Evolutionary conservation across 805 yeast species (phyloP).

Genomic region (Saccharomyces jurei): DNA sequence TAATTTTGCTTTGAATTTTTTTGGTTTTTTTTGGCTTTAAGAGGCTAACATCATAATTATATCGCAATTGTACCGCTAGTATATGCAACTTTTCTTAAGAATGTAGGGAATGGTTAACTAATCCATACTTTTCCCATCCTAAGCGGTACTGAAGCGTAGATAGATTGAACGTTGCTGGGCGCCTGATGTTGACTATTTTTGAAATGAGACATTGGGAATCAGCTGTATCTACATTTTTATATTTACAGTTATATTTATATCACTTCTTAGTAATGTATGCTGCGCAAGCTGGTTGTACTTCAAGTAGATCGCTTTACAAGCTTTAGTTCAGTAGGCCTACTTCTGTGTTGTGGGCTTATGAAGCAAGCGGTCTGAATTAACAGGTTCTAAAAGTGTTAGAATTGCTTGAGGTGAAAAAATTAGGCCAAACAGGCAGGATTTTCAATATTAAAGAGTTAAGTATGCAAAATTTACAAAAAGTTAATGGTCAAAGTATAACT

Average conservation of each 20-base stretch:
- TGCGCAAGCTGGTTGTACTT: not conserved
- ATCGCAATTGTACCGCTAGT: constrained; percentile 17
- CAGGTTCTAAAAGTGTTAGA: not conserved
- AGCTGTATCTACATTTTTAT: constrained; percentile 31
- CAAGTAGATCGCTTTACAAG: not conserved
- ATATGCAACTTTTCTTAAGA: constrained; percentile 8
- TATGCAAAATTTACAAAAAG: not conserved
- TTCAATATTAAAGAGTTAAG: not conserved
- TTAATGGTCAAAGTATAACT: not conserved
- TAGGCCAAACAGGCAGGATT: not conserved
- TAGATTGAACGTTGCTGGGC: constrained; percentile 35
- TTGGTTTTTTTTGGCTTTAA: constrained; percentile 2
- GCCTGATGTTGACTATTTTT: constrained; percentile 31
- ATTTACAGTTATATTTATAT: not conserved
- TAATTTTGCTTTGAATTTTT: not conserved
- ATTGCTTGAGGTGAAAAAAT: not conserved
- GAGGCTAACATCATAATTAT: constrained; percentile 24
- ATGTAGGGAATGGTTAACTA: constrained; percentile 9
- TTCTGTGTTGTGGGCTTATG: too few relatives aligned
- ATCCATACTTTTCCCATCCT: constrained; percentile 10
- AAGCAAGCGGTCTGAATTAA: not conserved
- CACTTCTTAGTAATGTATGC: not conserved
- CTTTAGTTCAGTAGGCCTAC: not conserved
- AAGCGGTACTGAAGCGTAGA: constrained; percentile 25
- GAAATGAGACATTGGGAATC: constrained; percentile 33